Percentiles rank a stretch among this genome's conserved stretches.
These are phyloP conservation scores for Thuidium tamariscinum DNA, from an alignment of 225 moss, liverwort and hornwort species.

Conservation along the genomic window DNA sequence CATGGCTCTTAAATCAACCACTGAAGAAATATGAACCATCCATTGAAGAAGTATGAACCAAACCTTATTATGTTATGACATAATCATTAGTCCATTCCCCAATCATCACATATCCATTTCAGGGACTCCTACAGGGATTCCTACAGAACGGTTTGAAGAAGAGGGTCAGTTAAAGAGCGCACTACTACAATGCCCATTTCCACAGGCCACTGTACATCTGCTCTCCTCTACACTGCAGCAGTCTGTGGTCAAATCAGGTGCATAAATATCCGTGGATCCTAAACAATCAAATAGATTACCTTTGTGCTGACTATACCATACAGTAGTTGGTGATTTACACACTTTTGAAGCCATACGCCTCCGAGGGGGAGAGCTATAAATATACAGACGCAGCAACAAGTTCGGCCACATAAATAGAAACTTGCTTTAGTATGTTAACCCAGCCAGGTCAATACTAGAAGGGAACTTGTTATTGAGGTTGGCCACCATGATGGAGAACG, in stretches of 20 bases:
- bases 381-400: conserved; percentile 8
- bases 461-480: conserved; percentile 25
- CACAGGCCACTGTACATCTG: background rate
- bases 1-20: too few relatives aligned
- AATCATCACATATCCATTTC: too few relatives aligned
- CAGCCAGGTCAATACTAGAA: background rate
- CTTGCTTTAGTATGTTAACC: background rate
- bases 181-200: background rate
- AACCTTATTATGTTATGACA: too few relatives aligned
- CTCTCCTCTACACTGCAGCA: background rate
- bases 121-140: too few relatives aligned
- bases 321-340: conserved; percentile 10
- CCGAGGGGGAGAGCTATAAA: background rate
- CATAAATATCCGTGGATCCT: background rate
- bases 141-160: too few relatives aligned
- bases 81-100: too few relatives aligned
- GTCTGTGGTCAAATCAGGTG: background rate
- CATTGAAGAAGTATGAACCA: too few relatives aligned
- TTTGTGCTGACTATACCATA: conserved; percentile 7
- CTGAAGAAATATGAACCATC: too few relatives aligned
- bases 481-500: conserved; percentile 81
- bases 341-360: background rate
- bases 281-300: background rate
- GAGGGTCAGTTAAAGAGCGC: too few relatives aligned
- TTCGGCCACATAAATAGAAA: background rate